These are phyloP conservation scores for Biancaea sappan DNA, from an alignment of 306 rosid genomes.

Conservation along the genomic window DNA sequence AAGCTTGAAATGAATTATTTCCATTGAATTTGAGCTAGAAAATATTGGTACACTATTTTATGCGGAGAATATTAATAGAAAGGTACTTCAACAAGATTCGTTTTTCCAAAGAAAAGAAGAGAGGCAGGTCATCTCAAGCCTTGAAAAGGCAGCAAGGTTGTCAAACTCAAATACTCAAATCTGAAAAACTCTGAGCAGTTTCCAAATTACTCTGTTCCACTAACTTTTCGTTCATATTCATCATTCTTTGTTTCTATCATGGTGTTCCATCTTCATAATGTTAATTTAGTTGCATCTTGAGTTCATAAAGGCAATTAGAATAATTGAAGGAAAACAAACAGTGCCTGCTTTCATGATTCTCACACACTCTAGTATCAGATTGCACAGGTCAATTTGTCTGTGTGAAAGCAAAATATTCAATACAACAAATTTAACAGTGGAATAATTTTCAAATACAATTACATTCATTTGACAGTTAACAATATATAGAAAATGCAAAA, in stretches of 20 bases:
- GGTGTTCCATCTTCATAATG: background rate
- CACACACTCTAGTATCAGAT: background rate
- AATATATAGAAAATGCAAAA: background rate
- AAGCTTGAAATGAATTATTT: slow-evolving; percentile 11
- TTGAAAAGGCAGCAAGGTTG: background rate
- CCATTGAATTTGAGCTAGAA: background rate
- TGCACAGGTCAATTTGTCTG: background rate
- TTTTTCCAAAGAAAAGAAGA: background rate
- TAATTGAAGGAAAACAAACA: background rate
- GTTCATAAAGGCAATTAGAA: background rate
- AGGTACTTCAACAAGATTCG: background rate
- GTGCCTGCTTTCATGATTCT: background rate
- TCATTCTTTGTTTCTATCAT: slow-evolving; percentile 1
- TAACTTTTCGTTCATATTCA: background rate
- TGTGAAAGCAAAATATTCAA: background rate
- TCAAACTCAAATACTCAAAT: background rate
- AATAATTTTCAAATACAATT: background rate
- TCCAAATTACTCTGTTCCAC: background rate
- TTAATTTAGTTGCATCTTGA: background rate
- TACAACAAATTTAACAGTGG: background rate
- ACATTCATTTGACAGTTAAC: slow-evolving; percentile 1
- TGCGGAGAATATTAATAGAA: background rate
- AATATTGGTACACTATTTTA: background rate
- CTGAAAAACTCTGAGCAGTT: background rate
- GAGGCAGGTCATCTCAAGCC: background rate